These are phyloP conservation scores for Dissophora globulifera DNA, from an alignment of 192 early-diverging fungal genomes.

Conservation along the genomic window DNA sequence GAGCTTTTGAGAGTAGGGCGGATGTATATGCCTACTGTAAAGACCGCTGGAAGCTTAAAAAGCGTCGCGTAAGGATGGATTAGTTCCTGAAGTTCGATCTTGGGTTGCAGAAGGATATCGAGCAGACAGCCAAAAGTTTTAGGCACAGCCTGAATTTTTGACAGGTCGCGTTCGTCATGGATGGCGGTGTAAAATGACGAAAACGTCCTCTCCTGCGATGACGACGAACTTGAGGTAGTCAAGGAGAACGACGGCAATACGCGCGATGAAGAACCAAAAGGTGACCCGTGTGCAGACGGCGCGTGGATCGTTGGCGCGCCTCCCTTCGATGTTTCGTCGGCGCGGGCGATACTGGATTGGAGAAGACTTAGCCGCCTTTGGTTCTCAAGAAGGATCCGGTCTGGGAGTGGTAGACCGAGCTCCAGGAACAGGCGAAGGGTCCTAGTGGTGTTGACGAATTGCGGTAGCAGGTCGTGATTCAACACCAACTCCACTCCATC, in stretches of 20 bases:
- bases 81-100: slow-evolving; percentile 10
- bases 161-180: slow-evolving; percentile 6
- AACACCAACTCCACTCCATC: slow-evolving; percentile 20
- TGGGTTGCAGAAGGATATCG: slow-evolving; percentile 23
- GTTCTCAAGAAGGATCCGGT: neutral
- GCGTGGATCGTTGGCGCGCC: neutral
- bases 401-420: slow-evolving; percentile 14
- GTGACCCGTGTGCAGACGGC: slow-evolving; percentile 4
- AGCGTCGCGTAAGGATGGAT: slow-evolving; percentile 34
- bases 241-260: neutral
- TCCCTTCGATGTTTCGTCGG: neutral
- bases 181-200: slow-evolving; percentile 9
- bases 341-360: neutral
- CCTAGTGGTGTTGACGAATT: slow-evolving; percentile 24
- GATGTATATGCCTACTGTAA: slow-evolving; percentile 24
- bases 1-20: neutral
- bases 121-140: slow-evolving; percentile 38
- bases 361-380: neutral
- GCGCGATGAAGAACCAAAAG: neutral
- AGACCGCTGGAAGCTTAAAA: slow-evolving; percentile 23
- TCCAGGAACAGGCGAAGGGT: slow-evolving; percentile 5
- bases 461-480: slow-evolving; percentile 16
- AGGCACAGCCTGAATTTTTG: slow-evolving; percentile 8
- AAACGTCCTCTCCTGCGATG: neutral
- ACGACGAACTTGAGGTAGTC: too few relatives aligned